Evolutionary conservation across 768 basidiomycete species (phyloP).

Genomic region (Auricularia heimuer): DNA sequence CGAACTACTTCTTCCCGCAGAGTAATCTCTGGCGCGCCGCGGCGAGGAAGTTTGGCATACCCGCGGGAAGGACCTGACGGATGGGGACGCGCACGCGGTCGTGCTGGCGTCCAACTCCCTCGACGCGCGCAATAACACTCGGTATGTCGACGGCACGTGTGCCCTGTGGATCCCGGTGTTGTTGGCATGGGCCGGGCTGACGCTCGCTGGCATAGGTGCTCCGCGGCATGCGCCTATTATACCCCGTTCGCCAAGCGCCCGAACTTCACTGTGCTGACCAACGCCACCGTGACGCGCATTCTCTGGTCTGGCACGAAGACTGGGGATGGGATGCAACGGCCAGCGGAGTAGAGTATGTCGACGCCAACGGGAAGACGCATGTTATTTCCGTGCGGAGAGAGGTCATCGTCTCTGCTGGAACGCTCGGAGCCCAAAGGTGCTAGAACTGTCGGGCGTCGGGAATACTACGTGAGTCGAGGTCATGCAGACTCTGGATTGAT

Average conservation of each 20-base stretch:
- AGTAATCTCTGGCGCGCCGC: conserved; percentile 5
- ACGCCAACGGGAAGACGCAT: conserved; percentile 14
- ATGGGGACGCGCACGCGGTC: conserved; percentile 7
- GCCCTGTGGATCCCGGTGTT: neutral
- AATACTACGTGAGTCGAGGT: conserved; percentile 9
- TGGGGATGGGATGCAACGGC: neutral
- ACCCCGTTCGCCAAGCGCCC: conserved; percentile 3
- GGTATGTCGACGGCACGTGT: neutral
- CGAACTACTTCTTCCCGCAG: conserved; percentile 5
- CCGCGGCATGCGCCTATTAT: neutral
- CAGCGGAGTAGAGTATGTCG: conserved; percentile 4
- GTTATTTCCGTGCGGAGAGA: conserved; percentile 29
- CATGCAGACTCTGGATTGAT: neutral
- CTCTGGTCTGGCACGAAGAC: neutral
- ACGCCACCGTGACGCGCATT: conserved; percentile 6
- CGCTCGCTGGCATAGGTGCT: neutral
- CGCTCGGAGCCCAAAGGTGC: conserved; percentile 16
- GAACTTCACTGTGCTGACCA: conserved; percentile 5
- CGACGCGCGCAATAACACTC: neutral
- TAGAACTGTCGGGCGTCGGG: conserved; percentile 33
- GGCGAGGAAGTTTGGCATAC: conserved; percentile 1
- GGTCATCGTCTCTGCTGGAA: conserved; percentile 21
- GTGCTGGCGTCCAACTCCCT: neutral
- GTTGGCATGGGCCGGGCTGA: neutral
- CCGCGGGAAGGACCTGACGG: conserved; percentile 4